Percentiles rank a stretch among this genome's conserved stretches.
Evolutionary conservation across 805 yeast genomes (phyloP).

Genomic region (Metschnikowia shivogae): DNA sequence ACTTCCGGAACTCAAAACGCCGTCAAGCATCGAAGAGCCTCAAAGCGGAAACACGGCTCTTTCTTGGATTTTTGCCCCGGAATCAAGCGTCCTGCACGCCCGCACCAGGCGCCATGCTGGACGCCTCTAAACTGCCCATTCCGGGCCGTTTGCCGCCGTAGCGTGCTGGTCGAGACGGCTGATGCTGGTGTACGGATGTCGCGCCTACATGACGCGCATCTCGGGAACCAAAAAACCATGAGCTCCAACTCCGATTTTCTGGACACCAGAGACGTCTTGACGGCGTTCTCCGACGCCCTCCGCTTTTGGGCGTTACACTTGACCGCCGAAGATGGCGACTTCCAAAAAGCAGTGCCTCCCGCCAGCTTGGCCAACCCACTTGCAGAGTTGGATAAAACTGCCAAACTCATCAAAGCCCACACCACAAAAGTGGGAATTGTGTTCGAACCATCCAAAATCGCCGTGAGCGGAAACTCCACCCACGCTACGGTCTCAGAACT

Average conservation of each 20-base stretch:
- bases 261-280: slow-evolving; percentile 7
- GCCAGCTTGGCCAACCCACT: slow-evolving; percentile 41
- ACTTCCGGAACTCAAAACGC: too few relatives aligned
- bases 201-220: neutral
- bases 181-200: slow-evolving; percentile 1
- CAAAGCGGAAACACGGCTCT: too few relatives aligned
- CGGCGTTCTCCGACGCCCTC: slow-evolving; percentile 17
- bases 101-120: too few relatives aligned
- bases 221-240: neutral
- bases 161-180: neutral
- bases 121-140: too few relatives aligned
- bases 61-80: too few relatives aligned
- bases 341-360: slow-evolving; percentile 11
- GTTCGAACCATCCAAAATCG: slow-evolving; percentile 54
- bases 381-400: slow-evolving; percentile 55
- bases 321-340: slow-evolving; percentile 5
- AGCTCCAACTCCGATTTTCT: neutral
- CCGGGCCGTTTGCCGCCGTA: too few relatives aligned
- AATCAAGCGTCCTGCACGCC: too few relatives aligned
- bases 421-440: slow-evolving; percentile 72
- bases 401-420: slow-evolving; percentile 64
- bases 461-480: slow-evolving; percentile 42
- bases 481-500: slow-evolving; percentile 45
- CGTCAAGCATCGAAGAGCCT: too few relatives aligned
- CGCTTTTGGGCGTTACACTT: slow-evolving; percentile 14